phyloP scores from a whole-genome alignment of 2,329 filamentous ascomycete genomes.

The Aplosporella prunicola region DNA sequence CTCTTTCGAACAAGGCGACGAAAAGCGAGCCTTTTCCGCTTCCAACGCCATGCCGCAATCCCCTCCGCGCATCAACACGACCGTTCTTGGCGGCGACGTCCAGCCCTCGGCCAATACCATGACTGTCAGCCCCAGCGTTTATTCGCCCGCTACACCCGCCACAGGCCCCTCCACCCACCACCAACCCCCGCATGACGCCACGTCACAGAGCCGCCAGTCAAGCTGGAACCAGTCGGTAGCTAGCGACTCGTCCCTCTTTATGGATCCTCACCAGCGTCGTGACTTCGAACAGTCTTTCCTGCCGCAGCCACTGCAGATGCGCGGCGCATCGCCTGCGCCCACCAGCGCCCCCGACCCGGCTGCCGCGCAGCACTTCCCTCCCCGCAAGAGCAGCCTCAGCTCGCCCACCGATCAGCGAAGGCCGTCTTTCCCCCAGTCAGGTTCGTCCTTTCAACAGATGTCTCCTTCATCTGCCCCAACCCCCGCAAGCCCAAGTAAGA shows the following conservation, averaged over 20 bases:
- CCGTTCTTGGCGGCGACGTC: background rate
- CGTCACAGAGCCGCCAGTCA: constrained; percentile 16
- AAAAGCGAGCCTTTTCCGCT: constrained; percentile 41
- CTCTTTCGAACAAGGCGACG: constrained; percentile 48
- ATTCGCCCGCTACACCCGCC: constrained; percentile 11
- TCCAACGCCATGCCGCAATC: constrained; percentile 8
- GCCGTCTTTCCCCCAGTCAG: no score
- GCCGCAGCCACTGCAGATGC: constrained; percentile 40
- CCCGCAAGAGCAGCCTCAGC: constrained; percentile 53
- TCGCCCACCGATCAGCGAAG: no score
- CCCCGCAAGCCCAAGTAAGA: constrained; percentile 47
- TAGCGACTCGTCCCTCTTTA: constrained; percentile 18
- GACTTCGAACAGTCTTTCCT: constrained; percentile 47
- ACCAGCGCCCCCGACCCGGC: constrained; percentile 21
- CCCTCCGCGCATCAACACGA: constrained; percentile 5
- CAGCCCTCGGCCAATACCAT: background rate
- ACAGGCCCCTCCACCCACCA: constrained; percentile 12
- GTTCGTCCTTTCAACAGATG: background rate
- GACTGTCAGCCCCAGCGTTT: background rate
- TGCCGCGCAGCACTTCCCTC: constrained; percentile 42
- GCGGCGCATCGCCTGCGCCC: constrained; percentile 29
- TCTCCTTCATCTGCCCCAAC: constrained; percentile 23
- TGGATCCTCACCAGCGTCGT: constrained; percentile 31
- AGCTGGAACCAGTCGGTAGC: constrained; percentile 23
- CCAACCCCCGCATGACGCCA: background rate